These are phyloP conservation scores for Atkinsonella texensis DNA, from an alignment of 2,329 filamentous ascomycete species.

Conservation along the genomic window DNA sequence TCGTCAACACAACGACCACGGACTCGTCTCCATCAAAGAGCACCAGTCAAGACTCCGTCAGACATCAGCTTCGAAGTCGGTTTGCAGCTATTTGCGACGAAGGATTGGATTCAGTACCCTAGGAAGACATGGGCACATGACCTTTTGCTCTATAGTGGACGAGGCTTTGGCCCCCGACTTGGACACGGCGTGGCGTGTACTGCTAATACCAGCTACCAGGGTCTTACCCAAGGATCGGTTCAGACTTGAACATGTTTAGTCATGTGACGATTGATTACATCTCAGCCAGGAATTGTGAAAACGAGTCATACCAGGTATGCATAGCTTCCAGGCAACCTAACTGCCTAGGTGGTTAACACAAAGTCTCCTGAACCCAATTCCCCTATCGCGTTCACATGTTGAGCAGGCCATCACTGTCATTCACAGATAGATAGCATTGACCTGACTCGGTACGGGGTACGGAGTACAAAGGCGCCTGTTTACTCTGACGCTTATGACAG, in stretches of 20 bases:
- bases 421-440: neutral
- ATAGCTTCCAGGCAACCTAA: no score
- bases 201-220: no score
- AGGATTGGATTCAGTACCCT: neutral
- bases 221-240: no score
- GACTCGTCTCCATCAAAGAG: neutral
- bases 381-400: no score
- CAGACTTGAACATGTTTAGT: no score
- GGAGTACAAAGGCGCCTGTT: neutral
- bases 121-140: neutral
- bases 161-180: neutral
- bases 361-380: no score
- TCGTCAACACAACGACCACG: constrained; percentile 6
- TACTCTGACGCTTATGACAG: neutral
- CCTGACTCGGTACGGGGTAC: neutral
- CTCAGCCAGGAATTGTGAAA: no score
- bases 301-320: no score
- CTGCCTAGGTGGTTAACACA: no score
- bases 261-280: no score
- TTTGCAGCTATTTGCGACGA: neutral
- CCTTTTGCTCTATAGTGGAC: neutral
- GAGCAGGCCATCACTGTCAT: no score
- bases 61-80: neutral
- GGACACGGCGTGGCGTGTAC: no score
- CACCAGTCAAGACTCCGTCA: neutral